Conservation (phyloP, 1,284 basidiomycete genomes). For the Puccinia sorghi region DNA sequence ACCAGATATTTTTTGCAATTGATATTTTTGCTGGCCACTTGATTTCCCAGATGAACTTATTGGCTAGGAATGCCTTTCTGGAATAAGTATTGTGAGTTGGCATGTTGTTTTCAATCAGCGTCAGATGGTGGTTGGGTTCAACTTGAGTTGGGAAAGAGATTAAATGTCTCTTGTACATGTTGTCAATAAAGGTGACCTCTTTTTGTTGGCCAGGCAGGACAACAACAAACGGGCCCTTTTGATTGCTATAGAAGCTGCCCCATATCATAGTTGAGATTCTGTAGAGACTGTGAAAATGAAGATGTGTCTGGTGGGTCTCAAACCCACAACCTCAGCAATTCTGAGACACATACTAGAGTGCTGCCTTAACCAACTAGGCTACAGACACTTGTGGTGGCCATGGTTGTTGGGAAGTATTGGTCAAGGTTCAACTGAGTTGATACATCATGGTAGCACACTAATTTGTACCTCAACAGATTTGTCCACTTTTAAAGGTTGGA, state of each 20-base stretch:
- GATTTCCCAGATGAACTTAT: background rate
- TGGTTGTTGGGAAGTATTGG: too few relatives aligned
- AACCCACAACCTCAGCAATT: too few relatives aligned
- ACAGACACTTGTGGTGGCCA: too few relatives aligned
- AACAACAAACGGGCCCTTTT: background rate
- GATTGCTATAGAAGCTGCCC: background rate
- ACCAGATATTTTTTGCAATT: too few relatives aligned
- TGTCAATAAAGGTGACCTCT: background rate
- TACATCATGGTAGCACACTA: too few relatives aligned
- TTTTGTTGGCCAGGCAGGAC: background rate
- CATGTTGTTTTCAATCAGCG: background rate
- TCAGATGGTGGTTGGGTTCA: constrained; percentile 5
- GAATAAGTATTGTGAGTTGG: background rate
- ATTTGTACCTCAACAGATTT: too few relatives aligned
- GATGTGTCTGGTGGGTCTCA: too few relatives aligned
- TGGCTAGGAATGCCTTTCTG: background rate
- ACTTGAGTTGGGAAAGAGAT: background rate
- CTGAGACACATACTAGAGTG: too few relatives aligned
- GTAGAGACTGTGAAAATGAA: too few relatives aligned
- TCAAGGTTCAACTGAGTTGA: too few relatives aligned
- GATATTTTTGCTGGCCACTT: constrained; percentile 2
- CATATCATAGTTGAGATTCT: background rate
- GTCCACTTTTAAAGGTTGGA: constrained; percentile 22
- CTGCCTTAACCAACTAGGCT: too few relatives aligned
- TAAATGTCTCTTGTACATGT: too few relatives aligned